Evolutionary conservation across 345 rosid species (phyloP), one percentile per base, ranked within the genome.

Genomic region (Conringia planisiliqua): DNA sequence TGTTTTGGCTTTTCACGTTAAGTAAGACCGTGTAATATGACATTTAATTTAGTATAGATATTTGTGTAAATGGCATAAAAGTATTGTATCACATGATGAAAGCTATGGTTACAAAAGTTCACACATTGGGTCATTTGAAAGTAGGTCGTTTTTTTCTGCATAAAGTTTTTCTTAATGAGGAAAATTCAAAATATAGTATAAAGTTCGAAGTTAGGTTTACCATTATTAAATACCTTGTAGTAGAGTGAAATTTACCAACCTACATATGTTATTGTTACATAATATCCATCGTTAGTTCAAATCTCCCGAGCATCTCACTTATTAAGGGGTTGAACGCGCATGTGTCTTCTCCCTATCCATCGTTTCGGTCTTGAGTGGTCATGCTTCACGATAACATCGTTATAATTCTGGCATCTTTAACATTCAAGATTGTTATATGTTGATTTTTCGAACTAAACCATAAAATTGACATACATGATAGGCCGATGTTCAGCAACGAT

Each of bases 181-280:
- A 52, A 68, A 61, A 3, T 22, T 32, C 24, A 17, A 40, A 63
- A 70, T 44, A 46, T 38, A 17, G 10, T 0, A 42, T 24, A 77
- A 70, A 70, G 60, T 64, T 44, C 62, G 66, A 70, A 70, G 71
- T 77, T 77, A 64, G 80, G 80, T 64, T 70, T 77, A 70, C 80
- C 51, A 48, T 56, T 63, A 62, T 70, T 61, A 52, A 10, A 70
- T 35, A 42, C 13, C 68, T 56, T 54, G 42, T 44, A 33, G 64
- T 17, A 62, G 70, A 70, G 71, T 55, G 71, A 76, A 76, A 54
- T 62, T 54, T 76, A 70, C 58, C 71, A 44, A 70, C 66, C 71
- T 76, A 70, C 22, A n/a, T 5, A 56, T 48, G 38, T n/a, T 71
- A 1, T 17, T 27, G 13, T 51, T 36, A 48, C 26, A 51, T 18